Evolutionary conservation across 768 basidiomycete genomes (phyloP).

Genomic region (Pleurotus tuber-regium): DNA sequence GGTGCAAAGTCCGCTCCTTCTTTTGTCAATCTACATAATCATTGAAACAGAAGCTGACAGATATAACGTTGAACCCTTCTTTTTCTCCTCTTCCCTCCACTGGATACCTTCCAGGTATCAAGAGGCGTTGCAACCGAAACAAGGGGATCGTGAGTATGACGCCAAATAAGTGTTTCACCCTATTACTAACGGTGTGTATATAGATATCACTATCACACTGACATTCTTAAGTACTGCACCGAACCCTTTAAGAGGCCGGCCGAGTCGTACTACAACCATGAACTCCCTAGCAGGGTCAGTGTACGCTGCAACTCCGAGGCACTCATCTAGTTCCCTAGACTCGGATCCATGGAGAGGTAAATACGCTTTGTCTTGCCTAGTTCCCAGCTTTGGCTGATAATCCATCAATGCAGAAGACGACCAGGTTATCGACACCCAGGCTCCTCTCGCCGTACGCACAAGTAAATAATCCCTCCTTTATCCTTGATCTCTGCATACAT

Average conservation of each 20-base stretch:
- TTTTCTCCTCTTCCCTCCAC: conserved; percentile 40
- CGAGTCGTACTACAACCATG: too few relatives aligned
- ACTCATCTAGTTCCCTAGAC: neutral
- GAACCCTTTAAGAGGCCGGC: neutral
- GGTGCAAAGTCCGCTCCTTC: conserved; percentile 28
- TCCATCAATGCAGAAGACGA: neutral
- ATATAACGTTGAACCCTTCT: conserved; percentile 41
- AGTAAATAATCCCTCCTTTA: conserved; percentile 20
- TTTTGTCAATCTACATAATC: neutral
- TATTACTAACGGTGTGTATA: neutral
- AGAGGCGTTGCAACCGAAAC: conserved; percentile 22
- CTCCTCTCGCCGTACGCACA: conserved; percentile 33
- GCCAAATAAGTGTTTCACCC: neutral
- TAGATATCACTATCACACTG: conserved; percentile 43
- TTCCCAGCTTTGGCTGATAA: neutral
- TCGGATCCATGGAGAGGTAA: conserved; percentile 1
- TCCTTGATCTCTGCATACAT: neutral
- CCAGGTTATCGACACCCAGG: conserved; percentile 37
- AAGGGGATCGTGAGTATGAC: conserved; percentile 35
- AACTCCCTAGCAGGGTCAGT: neutral
- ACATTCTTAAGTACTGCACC: conserved; percentile 21
- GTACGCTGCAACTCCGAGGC: neutral
- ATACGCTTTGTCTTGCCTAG: too few relatives aligned
- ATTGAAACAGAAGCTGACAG: conserved; percentile 19
- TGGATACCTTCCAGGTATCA: conserved; percentile 43